Percentiles rank a stretch among this genome's conserved stretches.
Evolutionary conservation across 768 basidiomycete species (phyloP).

Genomic region (Agaricus sinodeliciosus): DNA sequence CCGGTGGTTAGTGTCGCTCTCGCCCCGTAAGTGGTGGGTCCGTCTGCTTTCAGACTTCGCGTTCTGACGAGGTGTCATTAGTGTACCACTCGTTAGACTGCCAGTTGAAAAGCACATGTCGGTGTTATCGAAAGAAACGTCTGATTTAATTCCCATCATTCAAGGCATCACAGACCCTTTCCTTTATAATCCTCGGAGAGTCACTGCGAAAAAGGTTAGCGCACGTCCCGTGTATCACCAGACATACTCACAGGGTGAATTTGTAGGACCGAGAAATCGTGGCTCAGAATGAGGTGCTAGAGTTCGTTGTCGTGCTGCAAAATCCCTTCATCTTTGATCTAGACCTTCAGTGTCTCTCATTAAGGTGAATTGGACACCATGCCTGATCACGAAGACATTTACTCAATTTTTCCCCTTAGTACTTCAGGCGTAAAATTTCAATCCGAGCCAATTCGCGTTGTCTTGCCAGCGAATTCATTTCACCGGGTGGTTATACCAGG

Average conservation of each 20-base stretch:
- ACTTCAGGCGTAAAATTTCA: conserved; percentile 78
- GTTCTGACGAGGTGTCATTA: conserved; percentile 23
- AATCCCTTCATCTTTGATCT: conserved; percentile 94
- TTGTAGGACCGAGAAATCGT: conserved; percentile 53
- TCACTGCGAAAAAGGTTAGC: conserved; percentile 50
- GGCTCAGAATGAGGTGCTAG: conserved; percentile 78
- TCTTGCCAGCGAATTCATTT: conserved; percentile 68
- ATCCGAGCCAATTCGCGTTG: conserved; percentile 52
- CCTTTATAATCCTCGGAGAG: conserved; percentile 83
- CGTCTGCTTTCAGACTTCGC: not conserved
- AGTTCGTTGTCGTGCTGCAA: conserved; percentile 77
- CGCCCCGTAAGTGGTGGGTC: conserved; percentile 50
- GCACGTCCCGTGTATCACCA: not conserved
- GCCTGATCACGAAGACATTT: conserved; percentile 6
- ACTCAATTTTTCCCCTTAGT: conserved; percentile 30
- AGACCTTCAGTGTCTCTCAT: conserved; percentile 71
- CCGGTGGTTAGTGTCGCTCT: conserved; percentile 77
- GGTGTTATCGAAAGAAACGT: conserved; percentile 34
- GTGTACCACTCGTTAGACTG: conserved; percentile 62
- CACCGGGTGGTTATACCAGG: conserved; percentile 71
- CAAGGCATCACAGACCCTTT: conserved; percentile 71
- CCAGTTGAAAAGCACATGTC: conserved; percentile 70
- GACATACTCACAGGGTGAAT: not conserved
- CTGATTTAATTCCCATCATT: conserved; percentile 41
- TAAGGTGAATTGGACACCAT: conserved; percentile 50